These are phyloP conservation scores for Dentipellis sp. DNA, from an alignment of 768 basidiomycete species.

Conservation along the genomic window DNA sequence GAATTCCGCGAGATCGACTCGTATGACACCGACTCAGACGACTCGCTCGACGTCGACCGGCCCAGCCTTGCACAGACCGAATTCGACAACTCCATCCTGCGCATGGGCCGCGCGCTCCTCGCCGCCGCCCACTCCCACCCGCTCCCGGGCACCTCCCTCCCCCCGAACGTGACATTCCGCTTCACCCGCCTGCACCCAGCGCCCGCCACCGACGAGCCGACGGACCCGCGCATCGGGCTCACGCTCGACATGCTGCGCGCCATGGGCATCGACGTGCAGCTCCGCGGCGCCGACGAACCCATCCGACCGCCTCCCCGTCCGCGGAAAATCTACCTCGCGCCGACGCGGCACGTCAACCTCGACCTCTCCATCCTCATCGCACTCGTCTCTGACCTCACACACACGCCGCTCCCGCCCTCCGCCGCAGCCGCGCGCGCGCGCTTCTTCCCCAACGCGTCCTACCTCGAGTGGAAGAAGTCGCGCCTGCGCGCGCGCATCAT, in stretches of 20 bases:
- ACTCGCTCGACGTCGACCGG: constrained; percentile 19
- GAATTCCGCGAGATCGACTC: constrained; percentile 85
- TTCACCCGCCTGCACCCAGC: constrained; percentile 59
- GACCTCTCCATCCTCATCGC: constrained; percentile 84
- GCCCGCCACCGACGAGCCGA: constrained; percentile 18
- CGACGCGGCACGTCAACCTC: constrained; percentile 60
- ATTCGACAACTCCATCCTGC: constrained; percentile 67
- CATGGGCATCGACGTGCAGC: constrained; percentile 58
- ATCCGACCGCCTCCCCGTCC: neutral
- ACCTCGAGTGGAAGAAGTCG: constrained; percentile 51
- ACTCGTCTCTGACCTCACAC: constrained; percentile 74
- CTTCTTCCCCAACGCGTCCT: constrained; percentile 51
- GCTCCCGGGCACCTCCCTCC: constrained; percentile 25
- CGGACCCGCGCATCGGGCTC: constrained; percentile 47
- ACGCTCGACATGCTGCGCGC: constrained; percentile 47
- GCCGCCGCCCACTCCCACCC: constrained; percentile 54
- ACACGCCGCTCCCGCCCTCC: constrained; percentile 51
- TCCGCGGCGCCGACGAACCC: too few species aligned
- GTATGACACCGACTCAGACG: constrained; percentile 55
- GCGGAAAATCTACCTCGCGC: constrained; percentile 24
- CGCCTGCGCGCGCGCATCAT: constrained; percentile 11
- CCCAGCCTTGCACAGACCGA: constrained; percentile 39
- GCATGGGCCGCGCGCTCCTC: constrained; percentile 60
- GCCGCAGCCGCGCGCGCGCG: constrained; percentile 49
- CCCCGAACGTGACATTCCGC: constrained; percentile 47